Percentiles rank a stretch among this genome's conserved stretches.
phyloP scores from a whole-genome alignment of 495 filamentous ascomycete genomes.

The Talaromyces liani region DNA sequence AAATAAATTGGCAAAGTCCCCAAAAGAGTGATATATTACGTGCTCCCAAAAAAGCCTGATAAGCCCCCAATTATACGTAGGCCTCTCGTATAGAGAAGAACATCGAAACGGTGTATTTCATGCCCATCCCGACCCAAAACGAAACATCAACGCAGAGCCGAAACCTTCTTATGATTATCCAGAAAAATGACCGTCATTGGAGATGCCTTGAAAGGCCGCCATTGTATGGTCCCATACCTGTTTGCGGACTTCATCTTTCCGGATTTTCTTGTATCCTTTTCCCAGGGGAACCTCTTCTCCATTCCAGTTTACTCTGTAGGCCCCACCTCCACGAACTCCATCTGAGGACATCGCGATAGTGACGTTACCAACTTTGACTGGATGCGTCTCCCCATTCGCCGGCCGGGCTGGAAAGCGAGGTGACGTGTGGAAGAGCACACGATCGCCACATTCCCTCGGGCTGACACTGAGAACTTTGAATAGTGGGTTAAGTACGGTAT shows the following conservation, averaged over 20 bases:
- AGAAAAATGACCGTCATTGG: constrained; percentile 22
- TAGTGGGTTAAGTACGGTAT: neutral
- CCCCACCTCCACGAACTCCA: constrained; percentile 25
- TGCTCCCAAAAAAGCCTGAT: no score
- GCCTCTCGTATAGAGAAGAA: no score
- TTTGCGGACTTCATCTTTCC: constrained; percentile 19
- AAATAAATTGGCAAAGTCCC: no score
- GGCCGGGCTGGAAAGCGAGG: constrained; percentile 1
- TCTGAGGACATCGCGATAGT: constrained; percentile 13
- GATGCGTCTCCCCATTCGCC: neutral
- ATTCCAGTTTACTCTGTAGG: constrained; percentile 29
- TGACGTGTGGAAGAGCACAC: constrained; percentile 2
- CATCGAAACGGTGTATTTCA: no score
- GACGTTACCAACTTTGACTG: constrained; percentile 3
- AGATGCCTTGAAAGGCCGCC: constrained; percentile 20
- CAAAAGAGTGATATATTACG: no score
- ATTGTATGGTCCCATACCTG: constrained; percentile 30
- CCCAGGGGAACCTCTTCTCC: constrained; percentile 18
- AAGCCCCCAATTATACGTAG: no score
- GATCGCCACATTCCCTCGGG: neutral
- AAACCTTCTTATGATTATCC: constrained; percentile 24
- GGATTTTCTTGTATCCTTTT: constrained; percentile 19
- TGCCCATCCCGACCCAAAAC: no score
- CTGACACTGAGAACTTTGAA: neutral
- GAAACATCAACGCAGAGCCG: neutral